Evolutionary conservation across 768 basidiomycete species (phyloP), one percentile per base, ranked within the genome.

Genomic region (Auricularia sp.): DNA sequence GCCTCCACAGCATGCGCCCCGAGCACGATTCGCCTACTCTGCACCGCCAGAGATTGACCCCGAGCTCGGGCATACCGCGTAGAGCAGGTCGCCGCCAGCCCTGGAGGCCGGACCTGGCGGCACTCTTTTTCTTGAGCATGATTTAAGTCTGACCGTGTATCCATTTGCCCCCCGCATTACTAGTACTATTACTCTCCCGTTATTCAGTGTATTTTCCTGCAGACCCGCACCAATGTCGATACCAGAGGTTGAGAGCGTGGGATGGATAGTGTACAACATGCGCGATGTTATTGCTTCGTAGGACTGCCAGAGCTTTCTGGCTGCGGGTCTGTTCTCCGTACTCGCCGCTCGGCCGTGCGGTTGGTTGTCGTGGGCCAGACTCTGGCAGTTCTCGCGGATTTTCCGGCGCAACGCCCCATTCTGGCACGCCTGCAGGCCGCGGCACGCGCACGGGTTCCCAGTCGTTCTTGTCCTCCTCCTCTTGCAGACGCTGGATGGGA

Each of bases 381-480:
- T 59, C 56, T 59, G 56, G 56, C 14, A 44, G 29, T 54, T 34
- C n/a, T 6, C 45, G 64, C 42, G 59, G 61, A 21, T 56, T 65
- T 33, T 64, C 56, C 3, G 92, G 90, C 21, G 90, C 83, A 29
- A 91, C 86, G 64, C 94, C 95, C 95, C 93, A 96, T 73, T 96
- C 94, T 1, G 92, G 92, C n/a, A 92, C 76, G 18, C 94, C 95
- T 45, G 85, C 84, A 3, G 94, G 92, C 51, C 95, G 80, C 36
- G 81, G 80, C 39, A 97, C 91, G 45, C 95, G 80, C 70, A 89
- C 90, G 58, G 87, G 87, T 69, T 98, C 95, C 89, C 91, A 96
- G 3, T 92, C 84, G 36, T 76, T 77, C 65, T 88, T 83, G 62
- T 86, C 82, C 3, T 81, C 76, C 36, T 78, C 75, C 3, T 85